Evolutionary conservation across 352 stramenopile species (phyloP).

Genomic region (Thraustotheca clavata): DNA sequence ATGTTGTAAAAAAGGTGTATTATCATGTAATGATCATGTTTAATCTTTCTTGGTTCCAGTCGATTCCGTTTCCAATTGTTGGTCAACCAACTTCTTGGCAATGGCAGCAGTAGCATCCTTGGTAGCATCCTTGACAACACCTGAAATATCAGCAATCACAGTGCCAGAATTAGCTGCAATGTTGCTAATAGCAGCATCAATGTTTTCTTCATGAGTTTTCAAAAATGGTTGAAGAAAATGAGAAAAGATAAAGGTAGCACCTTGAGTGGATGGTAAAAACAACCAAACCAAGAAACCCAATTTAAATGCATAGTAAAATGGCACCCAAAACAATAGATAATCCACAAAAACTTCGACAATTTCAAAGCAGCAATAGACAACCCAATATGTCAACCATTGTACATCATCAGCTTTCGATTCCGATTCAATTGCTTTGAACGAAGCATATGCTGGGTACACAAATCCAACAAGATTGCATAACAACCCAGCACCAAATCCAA

Average conservation of each 20-base stretch:
- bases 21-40: background rate
- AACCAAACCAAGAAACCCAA: slow-evolving; percentile 95
- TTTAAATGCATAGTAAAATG: slow-evolving; percentile 98
- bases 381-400: slow-evolving; percentile 96
- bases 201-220: slow-evolving; percentile 70
- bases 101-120: slow-evolving; percentile 68
- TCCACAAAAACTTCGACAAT: slow-evolving; percentile 96
- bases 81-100: slow-evolving; percentile 68
- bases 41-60: slow-evolving; percentile 8
- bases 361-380: slow-evolving; percentile 96
- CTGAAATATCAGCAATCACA: slow-evolving; percentile 73
- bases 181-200: slow-evolving; percentile 81
- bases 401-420: slow-evolving; percentile 69
- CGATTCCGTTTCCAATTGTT: slow-evolving; percentile 6
- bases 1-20: background rate
- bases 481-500: slow-evolving; percentile 77
- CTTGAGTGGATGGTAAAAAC: slow-evolving; percentile 94
- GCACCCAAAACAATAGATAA: slow-evolving; percentile 96
- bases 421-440: slow-evolving; percentile 77
- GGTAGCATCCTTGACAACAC: slow-evolving; percentile 64
- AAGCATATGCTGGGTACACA: slow-evolving; percentile 71
- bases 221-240: slow-evolving; percentile 87
- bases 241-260: slow-evolving; percentile 93
- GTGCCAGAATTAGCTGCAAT: slow-evolving; percentile 58
- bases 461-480: slow-evolving; percentile 82